Evolutionary conservation across 768 basidiomycete species (phyloP).

Genomic region (Tricholoma terreum): DNA sequence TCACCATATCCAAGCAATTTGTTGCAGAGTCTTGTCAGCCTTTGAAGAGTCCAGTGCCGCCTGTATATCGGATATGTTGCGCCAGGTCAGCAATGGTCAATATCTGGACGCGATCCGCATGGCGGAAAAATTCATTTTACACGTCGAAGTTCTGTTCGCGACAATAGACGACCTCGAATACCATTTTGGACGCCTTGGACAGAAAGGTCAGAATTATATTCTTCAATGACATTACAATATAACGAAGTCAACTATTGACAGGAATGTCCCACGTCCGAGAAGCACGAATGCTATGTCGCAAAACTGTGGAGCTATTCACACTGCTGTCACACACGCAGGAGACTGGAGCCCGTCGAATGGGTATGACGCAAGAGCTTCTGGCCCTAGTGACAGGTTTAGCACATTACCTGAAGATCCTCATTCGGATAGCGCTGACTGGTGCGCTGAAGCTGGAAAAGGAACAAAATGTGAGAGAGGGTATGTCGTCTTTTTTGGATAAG

Average conservation of each 20-base stretch:
- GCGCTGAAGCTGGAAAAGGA: slow-evolving; percentile 95
- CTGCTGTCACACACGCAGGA: slow-evolving; percentile 94
- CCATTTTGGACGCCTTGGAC: slow-evolving; percentile 71
- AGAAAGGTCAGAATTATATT: slow-evolving; percentile 67
- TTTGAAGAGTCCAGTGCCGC: slow-evolving; percentile 99
- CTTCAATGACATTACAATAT: slow-evolving; percentile 4
- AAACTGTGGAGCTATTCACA: slow-evolving; percentile 97
- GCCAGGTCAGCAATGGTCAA: slow-evolving; percentile 94
- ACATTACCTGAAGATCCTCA: slow-evolving; percentile 98
- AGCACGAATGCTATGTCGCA: slow-evolving; percentile 97
- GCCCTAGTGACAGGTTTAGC: slow-evolving; percentile 98
- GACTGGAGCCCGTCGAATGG: slow-evolving; percentile 85
- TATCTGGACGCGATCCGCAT: slow-evolving; percentile 96
- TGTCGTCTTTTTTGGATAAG: slow-evolving; percentile 88
- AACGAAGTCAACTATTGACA: slow-evolving; percentile 31
- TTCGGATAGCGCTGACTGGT: slow-evolving; percentile 94
- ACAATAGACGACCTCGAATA: slow-evolving; percentile 96
- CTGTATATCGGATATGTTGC: slow-evolving; percentile 97
- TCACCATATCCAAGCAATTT: slow-evolving; percentile 4
- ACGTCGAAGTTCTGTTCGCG: slow-evolving; percentile 96
- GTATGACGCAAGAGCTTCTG: slow-evolving; percentile 95
- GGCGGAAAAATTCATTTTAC: slow-evolving; percentile 98
- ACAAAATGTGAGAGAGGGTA: slow-evolving; percentile 74
- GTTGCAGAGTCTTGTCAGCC: slow-evolving; percentile 82
- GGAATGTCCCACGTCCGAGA: slow-evolving; percentile 98